Base-by-base conservation (phyloP, 441 rosid species). In the Biscutella laevigata region DNA sequence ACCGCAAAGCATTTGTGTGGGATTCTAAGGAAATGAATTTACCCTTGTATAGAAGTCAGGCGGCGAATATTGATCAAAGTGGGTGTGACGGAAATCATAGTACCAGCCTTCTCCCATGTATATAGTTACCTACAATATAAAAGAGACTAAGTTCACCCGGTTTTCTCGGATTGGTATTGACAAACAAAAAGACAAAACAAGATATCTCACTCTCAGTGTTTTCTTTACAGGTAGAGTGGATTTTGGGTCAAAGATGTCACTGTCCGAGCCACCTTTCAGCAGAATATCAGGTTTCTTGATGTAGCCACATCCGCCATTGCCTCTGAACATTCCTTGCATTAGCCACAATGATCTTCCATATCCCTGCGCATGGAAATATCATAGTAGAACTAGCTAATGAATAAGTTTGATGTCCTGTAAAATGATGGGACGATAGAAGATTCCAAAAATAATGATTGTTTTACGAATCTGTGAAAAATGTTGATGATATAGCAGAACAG, bases 311-410 rank as follows among this genome's bases (percentile, higher is more conserved):
- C n/a, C n/a, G n/a, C n/a, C n/a, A n/a, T n/a, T n/a, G n/a, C n/a
- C 76, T 67, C 77, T 72, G 57, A 81, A 78, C 84, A 76, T 81
- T 47, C 84, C 87, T 21, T 81, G 88, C 88, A 81, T 81, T 48
- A 67, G 66, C 82, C 80, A 74, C 17, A 81, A 55, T 48, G 74
- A 75, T 64, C 75, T 79, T 17, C 83, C 88, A 54, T 77, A 68
- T 20, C 83, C 85, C 83, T 82, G 62, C 27, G 37, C 57, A 46
- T 37, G 16, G 16, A 9, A 17, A 44, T 12, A 28, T 41, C 30
- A 20, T 15, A 10, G 3, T 7, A 19, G 9, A 26, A 21, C 24
- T 16, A 46, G 44, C 39, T 24, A 7, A 30, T 12, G 29, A 55
- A 24, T 55, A 41, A 42, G 55, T 19, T 11, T 25, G 25, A 17